phyloP scores from a whole-genome alignment of 1,284 basidiomycete species.

The Phaffia rhodozyma region DNA sequence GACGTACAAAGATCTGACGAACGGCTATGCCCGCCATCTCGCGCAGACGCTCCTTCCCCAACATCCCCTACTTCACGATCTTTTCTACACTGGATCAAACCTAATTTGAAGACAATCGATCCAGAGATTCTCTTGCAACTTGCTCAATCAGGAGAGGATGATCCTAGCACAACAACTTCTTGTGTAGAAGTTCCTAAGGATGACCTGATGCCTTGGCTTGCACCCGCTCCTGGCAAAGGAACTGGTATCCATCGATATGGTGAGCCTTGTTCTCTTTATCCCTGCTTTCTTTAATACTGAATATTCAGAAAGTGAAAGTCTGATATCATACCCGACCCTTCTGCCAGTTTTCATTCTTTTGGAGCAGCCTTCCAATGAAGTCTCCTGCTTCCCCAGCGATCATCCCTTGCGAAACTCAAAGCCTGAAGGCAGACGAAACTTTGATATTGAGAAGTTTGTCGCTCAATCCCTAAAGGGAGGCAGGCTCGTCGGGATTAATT shows the following conservation, averaged over 20 bases:
- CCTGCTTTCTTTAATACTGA: background rate
- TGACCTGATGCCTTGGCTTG: background rate
- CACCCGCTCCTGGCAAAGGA: background rate
- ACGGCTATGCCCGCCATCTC: no score
- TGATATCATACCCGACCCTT: background rate
- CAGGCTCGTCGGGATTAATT: background rate
- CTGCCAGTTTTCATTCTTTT: background rate
- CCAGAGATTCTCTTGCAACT: background rate
- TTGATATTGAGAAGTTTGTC: slow-evolving; percentile 2
- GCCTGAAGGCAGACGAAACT: background rate
- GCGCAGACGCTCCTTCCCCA: background rate
- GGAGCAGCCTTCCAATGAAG: background rate
- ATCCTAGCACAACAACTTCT: background rate
- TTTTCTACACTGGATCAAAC: slow-evolving; percentile 1
- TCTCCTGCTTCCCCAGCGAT: background rate
- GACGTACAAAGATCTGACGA: no score
- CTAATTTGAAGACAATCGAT: background rate
- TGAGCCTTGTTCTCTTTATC: background rate
- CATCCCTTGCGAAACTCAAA: slow-evolving; percentile 1
- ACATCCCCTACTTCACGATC: background rate
- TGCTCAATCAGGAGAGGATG: background rate
- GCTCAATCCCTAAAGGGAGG: background rate
- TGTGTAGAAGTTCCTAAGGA: background rate
- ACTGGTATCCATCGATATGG: background rate
- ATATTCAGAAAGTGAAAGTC: no score